Percentiles rank a stretch among this genome's conserved stretches.
Evolutionary conservation across 139 green algal species (phyloP).

Genomic region (Closterium sp.): DNA sequence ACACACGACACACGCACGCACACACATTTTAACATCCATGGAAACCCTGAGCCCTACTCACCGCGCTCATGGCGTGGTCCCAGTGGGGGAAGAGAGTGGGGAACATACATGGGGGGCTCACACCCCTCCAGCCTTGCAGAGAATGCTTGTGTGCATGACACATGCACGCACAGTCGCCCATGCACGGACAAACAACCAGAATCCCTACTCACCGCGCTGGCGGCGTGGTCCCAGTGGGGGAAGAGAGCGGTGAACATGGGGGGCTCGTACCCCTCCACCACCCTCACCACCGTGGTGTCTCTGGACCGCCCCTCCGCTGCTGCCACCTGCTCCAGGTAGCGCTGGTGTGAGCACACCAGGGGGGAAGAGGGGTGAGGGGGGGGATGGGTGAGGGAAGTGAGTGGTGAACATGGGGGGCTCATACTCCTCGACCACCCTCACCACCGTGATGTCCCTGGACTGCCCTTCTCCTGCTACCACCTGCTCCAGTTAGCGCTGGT

Average conservation of each 20-base stretch:
- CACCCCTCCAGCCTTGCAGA: too few relatives aligned
- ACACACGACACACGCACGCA: too few relatives aligned
- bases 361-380: too few relatives aligned
- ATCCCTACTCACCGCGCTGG: neutral
- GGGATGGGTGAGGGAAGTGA: neutral
- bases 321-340: slow-evolving; percentile 19
- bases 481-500: slow-evolving; percentile 22
- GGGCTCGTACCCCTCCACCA: slow-evolving; percentile 31
- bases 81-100: neutral
- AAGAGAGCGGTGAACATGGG: slow-evolving; percentile 45
- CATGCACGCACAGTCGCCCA: too few relatives aligned
- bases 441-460: neutral
- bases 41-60: too few relatives aligned
- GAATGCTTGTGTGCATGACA: too few relatives aligned
- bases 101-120: slow-evolving; percentile 9
- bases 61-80: neutral
- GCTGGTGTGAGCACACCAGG: too few relatives aligned
- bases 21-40: too few relatives aligned
- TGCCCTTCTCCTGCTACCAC: slow-evolving; percentile 4
- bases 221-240: neutral
- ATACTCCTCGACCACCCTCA: neutral
- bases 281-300: slow-evolving; percentile 19
- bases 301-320: slow-evolving; percentile 20
- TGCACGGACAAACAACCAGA: too few relatives aligned
- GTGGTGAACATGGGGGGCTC: neutral